Base-by-base conservation (phyloP, 2,329 filamentous ascomycete species). In the Colletotrichum caudatum region DNA sequence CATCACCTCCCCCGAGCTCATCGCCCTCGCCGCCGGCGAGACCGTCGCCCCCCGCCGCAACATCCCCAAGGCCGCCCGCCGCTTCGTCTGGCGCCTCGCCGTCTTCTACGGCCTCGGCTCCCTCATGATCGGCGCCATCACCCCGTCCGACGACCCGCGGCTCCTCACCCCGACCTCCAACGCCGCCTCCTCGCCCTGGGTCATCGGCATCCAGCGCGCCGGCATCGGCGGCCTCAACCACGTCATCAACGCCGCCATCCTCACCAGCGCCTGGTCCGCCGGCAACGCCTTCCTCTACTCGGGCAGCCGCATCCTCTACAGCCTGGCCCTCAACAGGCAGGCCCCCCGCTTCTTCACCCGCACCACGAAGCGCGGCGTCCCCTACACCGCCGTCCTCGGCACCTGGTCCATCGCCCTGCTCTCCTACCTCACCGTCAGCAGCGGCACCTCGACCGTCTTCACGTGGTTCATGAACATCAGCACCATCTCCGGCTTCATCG, bases 391-490 rank as follows among this genome's bases (percentile, higher is more conserved):
- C 3, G 87, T 90, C 1, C 78, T 89, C 6, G 81, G 80, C 64
- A 89, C 89, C 6, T 86, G 84, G 83, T 79, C 86, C 0, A 86
- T 93, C 76, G 90, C 90, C 33, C 84, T 91, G 11, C 85, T 94
- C 4, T 89, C 90, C 0, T 94, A 91, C 82, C 87, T 94, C 78
- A 93, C 92, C 78, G 86, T 90, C 56, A 90, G 88, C 57, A 87
- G 86, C 74, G 87, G 85, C 39, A 90, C 90, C 29, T 85, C 88
- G 44, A 83, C 84, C 3, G 92, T 92, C 8, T 94, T 93, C 79
- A 86, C 84, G 64, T 94, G 91, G 90, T 92, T 94, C 78, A 86
- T 90, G 75, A 92, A 92, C 78, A 86, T 94, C 66, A 91, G 89
- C 39, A 93, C 88, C 66, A 87, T 90, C 64, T 87, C 86, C 0